These are phyloP conservation scores for Apiospora hydei DNA, from an alignment of 2,329 filamentous ascomycete genomes.

Conservation along the genomic window DNA sequence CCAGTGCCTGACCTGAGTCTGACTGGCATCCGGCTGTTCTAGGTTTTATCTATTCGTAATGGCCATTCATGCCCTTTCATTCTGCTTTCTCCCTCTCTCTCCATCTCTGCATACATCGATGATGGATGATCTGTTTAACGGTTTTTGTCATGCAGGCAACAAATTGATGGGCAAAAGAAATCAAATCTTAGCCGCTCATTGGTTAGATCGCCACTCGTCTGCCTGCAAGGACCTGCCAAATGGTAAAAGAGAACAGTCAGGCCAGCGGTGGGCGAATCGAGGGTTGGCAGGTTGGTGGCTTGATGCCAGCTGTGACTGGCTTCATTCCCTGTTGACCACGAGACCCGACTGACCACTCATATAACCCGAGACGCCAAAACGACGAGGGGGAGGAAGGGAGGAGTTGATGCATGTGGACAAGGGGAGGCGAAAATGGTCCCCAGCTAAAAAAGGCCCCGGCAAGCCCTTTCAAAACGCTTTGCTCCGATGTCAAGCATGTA, in stretches of 20 bases:
- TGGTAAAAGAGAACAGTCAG: not conserved
- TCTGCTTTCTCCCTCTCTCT: not conserved
- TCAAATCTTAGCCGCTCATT: not conserved
- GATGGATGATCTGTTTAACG: not conserved
- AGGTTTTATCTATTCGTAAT: not conserved
- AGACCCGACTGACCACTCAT: conserved; percentile 15
- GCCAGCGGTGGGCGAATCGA: not conserved
- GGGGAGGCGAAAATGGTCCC: conserved; percentile 17
- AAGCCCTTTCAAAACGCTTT: conserved; percentile 12
- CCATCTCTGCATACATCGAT: not conserved
- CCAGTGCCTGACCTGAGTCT: not conserved
- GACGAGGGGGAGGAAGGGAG: not conserved
- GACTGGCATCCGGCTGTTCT: not conserved
- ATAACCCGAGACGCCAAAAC: conserved; percentile 17
- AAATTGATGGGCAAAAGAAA: not conserved
- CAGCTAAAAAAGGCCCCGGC: not conserved
- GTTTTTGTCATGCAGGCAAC: conserved; percentile 4
- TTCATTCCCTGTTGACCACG: conserved; percentile 17
- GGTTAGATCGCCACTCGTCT: conserved; percentile 3
- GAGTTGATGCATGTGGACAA: not conserved
- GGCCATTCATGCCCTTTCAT: not conserved
- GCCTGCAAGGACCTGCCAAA: conserved; percentile 8
- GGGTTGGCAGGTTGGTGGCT: not conserved
- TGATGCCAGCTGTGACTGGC: conserved; percentile 6
- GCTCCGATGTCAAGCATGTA: not conserved